Evolutionary conservation across 148 eudicot species (phyloP).

Genomic region (Simmondsia chinensis): DNA sequence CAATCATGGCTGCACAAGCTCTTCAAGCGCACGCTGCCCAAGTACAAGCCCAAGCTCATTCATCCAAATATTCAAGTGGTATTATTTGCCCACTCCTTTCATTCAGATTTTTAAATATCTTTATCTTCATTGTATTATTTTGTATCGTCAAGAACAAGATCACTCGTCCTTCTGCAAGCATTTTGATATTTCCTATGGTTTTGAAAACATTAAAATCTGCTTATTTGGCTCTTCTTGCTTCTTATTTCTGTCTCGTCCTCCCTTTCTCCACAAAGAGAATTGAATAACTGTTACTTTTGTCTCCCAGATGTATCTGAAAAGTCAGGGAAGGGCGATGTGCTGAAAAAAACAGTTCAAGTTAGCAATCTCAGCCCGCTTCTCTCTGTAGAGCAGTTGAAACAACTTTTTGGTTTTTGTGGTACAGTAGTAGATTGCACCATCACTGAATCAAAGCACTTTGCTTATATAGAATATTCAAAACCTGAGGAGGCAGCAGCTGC

Average conservation of each 20-base stretch:
- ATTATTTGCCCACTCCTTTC: conserved; percentile 2
- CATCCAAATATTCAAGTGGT: conserved; percentile 58
- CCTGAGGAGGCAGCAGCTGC: conserved; percentile 89
- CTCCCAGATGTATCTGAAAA: conserved; percentile 44
- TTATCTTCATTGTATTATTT: not conserved
- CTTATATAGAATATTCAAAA: conserved; percentile 79
- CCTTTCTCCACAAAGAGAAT: too few species aligned
- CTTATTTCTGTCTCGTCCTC: not conserved
- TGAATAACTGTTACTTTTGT: conserved; percentile 2
- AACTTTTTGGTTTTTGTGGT: conserved; percentile 77
- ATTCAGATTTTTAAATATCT: not conserved
- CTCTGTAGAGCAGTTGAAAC: conserved; percentile 86
- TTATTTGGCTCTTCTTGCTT: not conserved
- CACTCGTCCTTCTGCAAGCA: too few species aligned
- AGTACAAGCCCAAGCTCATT: conserved; percentile 45
- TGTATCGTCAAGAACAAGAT: too few species aligned
- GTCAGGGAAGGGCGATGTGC: conserved; percentile 37
- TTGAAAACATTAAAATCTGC: too few species aligned
- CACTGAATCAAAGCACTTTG: conserved; percentile 91
- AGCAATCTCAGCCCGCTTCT: conserved; percentile 91
- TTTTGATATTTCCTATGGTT: too few species aligned
- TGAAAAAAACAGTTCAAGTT: conserved; percentile 84
- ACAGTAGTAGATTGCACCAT: conserved; percentile 80
- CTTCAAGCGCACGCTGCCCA: conserved; percentile 92
- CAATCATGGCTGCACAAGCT: conserved; percentile 96